phyloP scores from a whole-genome alignment of 2,329 filamentous ascomycete genomes.

The Stylonectria norvegica region DNA sequence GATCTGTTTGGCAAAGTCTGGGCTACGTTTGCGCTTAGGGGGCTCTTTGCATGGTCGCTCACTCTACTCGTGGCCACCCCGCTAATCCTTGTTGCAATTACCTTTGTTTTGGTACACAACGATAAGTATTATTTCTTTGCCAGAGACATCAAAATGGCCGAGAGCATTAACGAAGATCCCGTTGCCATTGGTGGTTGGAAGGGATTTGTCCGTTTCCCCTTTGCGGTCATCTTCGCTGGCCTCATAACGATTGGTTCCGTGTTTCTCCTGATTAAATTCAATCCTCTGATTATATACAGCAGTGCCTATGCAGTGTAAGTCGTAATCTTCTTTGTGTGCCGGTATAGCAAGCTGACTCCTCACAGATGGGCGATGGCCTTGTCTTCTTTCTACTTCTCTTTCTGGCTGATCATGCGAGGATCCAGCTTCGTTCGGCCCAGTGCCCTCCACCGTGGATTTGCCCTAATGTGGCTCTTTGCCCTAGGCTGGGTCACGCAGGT shows the following conservation, averaged over 20 bases:
- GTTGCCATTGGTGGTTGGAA: constrained; percentile 70
- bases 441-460: constrained; percentile 78
- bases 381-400: constrained; percentile 72
- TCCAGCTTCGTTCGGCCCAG: constrained; percentile 79
- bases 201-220: constrained; percentile 79
- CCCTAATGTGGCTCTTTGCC: constrained; percentile 78
- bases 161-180: constrained; percentile 50
- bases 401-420: constrained; percentile 79
- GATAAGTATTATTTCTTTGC: constrained; percentile 91
- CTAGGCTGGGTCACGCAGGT: constrained; percentile 72
- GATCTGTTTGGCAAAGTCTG: constrained; percentile 81
- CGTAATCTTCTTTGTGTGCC: background rate
- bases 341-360: constrained; percentile 13
- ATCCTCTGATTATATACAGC: constrained; percentile 88
- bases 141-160: constrained; percentile 52
- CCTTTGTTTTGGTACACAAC: constrained; percentile 62
- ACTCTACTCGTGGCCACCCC: constrained; percentile 78
- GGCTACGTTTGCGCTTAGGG: constrained; percentile 73
- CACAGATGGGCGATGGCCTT: constrained; percentile 76
- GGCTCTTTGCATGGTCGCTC: constrained; percentile 84
- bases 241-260: constrained; percentile 69
- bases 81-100: constrained; percentile 65
- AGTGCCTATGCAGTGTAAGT: constrained; percentile 73
- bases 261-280: constrained; percentile 75
- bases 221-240: constrained; percentile 67